Evolutionary conservation across 345 rosid genomes (phyloP).

Genomic region (Leavenworthia alabamica): DNA sequence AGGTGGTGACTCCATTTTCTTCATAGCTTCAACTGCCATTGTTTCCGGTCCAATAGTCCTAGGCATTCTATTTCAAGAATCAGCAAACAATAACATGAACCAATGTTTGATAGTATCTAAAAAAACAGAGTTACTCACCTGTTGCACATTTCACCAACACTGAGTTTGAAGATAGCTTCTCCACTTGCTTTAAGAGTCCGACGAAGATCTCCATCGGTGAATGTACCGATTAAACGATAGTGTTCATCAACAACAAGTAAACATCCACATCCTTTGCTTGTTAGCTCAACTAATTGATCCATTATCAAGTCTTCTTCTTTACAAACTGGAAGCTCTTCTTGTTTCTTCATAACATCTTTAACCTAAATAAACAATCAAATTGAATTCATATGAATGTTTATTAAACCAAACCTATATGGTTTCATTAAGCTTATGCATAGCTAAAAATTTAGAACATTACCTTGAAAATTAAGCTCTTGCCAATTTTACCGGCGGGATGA

Average conservation of each 20-base stretch:
- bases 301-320: slow-evolving; percentile 82
- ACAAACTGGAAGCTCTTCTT: slow-evolving; percentile 83
- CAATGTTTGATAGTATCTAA: not conserved
- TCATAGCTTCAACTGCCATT: slow-evolving; percentile 99
- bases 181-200: slow-evolving; percentile 85
- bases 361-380: slow-evolving; percentile 63
- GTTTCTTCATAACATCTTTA: slow-evolving; percentile 86
- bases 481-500: slow-evolving; percentile 96
- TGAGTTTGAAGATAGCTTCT: slow-evolving; percentile 86
- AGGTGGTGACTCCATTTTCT: slow-evolving; percentile 96
- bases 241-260: slow-evolving; percentile 67
- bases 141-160: slow-evolving; percentile 93
- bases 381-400: not conserved
- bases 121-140: slow-evolving; percentile 41
- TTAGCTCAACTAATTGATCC: slow-evolving; percentile 91
- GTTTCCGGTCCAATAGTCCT: slow-evolving; percentile 77
- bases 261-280: slow-evolving; percentile 94
- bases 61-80: slow-evolving; percentile 52
- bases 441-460: slow-evolving; percentile 24
- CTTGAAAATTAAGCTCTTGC: slow-evolving; percentile 90
- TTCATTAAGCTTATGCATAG: too few species aligned
- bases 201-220: slow-evolving; percentile 91
- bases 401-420: too few species aligned
- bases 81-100: not conserved
- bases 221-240: slow-evolving; percentile 70